Conservation (phyloP, 495 filamentous ascomycete species). For the Neurospora sp. region DNA sequence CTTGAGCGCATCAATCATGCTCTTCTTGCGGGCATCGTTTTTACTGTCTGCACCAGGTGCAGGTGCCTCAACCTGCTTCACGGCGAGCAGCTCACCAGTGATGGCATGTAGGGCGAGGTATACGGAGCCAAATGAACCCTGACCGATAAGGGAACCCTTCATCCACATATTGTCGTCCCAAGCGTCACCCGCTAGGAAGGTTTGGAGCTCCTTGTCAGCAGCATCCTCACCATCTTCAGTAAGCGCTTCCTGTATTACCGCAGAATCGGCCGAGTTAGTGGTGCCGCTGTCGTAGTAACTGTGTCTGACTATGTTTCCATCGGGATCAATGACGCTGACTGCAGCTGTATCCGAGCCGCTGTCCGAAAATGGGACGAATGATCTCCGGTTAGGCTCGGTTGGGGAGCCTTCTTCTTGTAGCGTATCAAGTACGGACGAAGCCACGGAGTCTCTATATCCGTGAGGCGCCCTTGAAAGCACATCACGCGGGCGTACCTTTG, state of each 20-base stretch:
- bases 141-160: constrained; percentile 94
- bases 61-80: constrained; percentile 96
- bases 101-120: constrained; percentile 95
- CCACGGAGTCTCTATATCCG: constrained; percentile 73
- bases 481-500: constrained; percentile 37
- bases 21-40: constrained; percentile 85
- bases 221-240: constrained; percentile 85
- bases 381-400: constrained; percentile 82
- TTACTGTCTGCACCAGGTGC: constrained; percentile 65
- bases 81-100: constrained; percentile 94
- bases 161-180: constrained; percentile 98
- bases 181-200: constrained; percentile 80
- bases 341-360: constrained; percentile 59
- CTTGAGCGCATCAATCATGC: constrained; percentile 94
- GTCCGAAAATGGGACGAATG: constrained; percentile 85
- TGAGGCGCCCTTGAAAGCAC: constrained; percentile 28
- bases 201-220: constrained; percentile 63
- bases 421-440: constrained; percentile 74
- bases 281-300: constrained; percentile 85
- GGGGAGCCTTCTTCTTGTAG: constrained; percentile 81
- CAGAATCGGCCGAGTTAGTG: constrained; percentile 49
- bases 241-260: constrained; percentile 49
- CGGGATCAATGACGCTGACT: constrained; percentile 63
- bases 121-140: constrained; percentile 94
- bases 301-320: constrained; percentile 52